Base-by-base conservation (phyloP, 2,329 filamentous ascomycete species). In the Fusarium nygamai region DNA sequence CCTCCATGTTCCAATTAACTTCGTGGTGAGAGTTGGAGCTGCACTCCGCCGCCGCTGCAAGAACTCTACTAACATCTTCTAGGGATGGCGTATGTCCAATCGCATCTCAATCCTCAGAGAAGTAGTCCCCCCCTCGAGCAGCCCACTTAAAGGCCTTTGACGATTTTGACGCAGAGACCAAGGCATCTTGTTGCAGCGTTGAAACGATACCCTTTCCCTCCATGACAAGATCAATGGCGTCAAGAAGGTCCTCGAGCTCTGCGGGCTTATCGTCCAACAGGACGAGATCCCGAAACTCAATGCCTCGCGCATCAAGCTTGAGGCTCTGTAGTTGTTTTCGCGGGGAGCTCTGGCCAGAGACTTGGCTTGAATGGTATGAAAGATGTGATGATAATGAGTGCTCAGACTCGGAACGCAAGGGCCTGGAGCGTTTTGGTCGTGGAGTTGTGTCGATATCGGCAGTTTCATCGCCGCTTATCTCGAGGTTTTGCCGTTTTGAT, bases 1-100 rank as follows among this genome's bases (percentile, higher is more conserved):
- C 69, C 31, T 66, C 58, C 13, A 63, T 27, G 31, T 69, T 69
- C 69, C 58, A 72, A n/a, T 66, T 61, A 6, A 48, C 61, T 41
- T 72, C 59, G 12, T 53, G 58, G 16, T 64, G 59, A 11, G 34
- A 54, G 27, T 43, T 44, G 2, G 46, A 54, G 24, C 54, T 69
- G 31, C 69, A 69, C 27, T 72, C 65, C 8, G 48, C 58, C 12
- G 62, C 58, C 7, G 58, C 66, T 31, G 36, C 44, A 8, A 72
- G 31, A 8, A 72, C 29, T 20, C 39, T 24, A 16, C 65, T 19
- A 0, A 63, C 59, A 54, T 51, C 69, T 14, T 69, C 53, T 10
- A 43, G 61, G 4, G 61, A 57, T 6, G 69, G 66, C 6, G 66
- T 72, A 29, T 60, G 66, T 11, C 69, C 66, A 19, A 72, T 38